Base-by-base conservation (phyloP, 345 rosid genomes). In the Rhizophora mangle region DNA sequence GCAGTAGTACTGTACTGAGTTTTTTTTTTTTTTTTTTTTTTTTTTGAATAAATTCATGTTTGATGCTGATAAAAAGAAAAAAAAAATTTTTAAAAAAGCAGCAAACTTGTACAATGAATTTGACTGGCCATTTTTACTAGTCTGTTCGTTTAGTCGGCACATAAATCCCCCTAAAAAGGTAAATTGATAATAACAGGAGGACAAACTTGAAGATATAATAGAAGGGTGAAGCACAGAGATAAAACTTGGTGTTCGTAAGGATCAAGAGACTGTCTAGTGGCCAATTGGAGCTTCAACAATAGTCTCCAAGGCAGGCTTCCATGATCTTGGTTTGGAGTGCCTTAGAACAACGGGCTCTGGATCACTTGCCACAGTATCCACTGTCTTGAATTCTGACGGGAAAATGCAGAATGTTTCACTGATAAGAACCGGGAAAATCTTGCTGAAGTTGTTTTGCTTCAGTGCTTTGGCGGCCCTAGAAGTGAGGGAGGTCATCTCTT, bases 251-350 rank as follows among this genome's bases (percentile, higher is more conserved):
- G 29, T 22, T 22, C 59, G 8, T 55, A 15, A 43, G 49, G 49
- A 43, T 43, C 49, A 3, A 3, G 49, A 43, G 49, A 43, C 49
- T 26, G 59, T 8, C 59, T 8, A 22, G 24, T 55, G 64, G 67
- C 67, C 63, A 10, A 55, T 57, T 7, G 81, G 74, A 63, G 68
- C 68, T 79, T 87, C 91, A 59, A 36, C 58, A 68, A 87, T 85
- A 49, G 89, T 87, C 68, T 87, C 85, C 68, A 87, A 70, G 19
- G 87, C 86, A 52, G 91, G 91, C 65, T 67, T 83, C 91, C 91
- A 85, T 0, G 91, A 85, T 73, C 84, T 78, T 70, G 80, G 89
- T 71, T 81, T 85, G 4, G 75, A 73, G 64, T 43, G 76, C 34
- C 77, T 77, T 59, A 56, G 49, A 43, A 43, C 76, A 21, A 63